Evolutionary conservation across 176 grass and related monocot genomes (phyloP).

Genomic region (Themeda triandra): DNA sequence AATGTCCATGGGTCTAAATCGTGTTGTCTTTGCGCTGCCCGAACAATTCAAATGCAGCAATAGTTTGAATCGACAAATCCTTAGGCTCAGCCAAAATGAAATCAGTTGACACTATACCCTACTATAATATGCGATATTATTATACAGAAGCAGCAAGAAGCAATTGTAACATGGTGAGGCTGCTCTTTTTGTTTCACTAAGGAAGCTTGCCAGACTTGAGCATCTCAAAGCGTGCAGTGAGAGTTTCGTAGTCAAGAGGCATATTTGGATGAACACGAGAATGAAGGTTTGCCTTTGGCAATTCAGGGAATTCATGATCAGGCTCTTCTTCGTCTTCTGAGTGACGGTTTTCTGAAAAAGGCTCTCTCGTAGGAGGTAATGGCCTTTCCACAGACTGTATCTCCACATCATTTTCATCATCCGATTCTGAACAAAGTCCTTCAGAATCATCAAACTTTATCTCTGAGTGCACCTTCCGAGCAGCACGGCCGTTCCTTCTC

Average conservation of each 20-base stretch:
- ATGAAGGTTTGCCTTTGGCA: slow-evolving; percentile 35
- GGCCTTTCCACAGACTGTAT: slow-evolving; percentile 41
- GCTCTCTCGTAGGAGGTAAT: slow-evolving; percentile 36
- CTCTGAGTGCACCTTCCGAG: slow-evolving; percentile 53
- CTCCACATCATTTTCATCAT: slow-evolving; percentile 44
- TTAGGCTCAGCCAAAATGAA: slow-evolving; percentile 24
- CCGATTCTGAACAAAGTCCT: slow-evolving; percentile 39
- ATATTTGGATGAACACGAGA: slow-evolving; percentile 82
- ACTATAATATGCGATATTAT: slow-evolving; percentile 9
- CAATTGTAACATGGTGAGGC: neutral
- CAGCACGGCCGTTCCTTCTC: slow-evolving; percentile 39
- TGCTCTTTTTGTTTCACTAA: slow-evolving; percentile 6
- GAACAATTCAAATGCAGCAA: neutral
- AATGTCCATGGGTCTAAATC: no score
- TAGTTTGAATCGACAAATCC: neutral
- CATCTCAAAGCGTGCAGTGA: slow-evolving; percentile 79
- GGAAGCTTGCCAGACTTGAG: slow-evolving; percentile 58
- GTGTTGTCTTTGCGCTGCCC: neutral
- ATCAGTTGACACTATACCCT: neutral
- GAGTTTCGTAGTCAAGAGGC: slow-evolving; percentile 85
- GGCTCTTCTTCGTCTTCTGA: slow-evolving; percentile 26
- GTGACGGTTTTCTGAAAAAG: slow-evolving; percentile 14
- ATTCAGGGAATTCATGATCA: slow-evolving; percentile 10
- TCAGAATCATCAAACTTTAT: slow-evolving; percentile 87
- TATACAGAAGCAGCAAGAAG: slow-evolving; percentile 1